phyloP scores from a whole-genome alignment of 805 yeast genomes.

The Candida pseudoglaebosa region DNA sequence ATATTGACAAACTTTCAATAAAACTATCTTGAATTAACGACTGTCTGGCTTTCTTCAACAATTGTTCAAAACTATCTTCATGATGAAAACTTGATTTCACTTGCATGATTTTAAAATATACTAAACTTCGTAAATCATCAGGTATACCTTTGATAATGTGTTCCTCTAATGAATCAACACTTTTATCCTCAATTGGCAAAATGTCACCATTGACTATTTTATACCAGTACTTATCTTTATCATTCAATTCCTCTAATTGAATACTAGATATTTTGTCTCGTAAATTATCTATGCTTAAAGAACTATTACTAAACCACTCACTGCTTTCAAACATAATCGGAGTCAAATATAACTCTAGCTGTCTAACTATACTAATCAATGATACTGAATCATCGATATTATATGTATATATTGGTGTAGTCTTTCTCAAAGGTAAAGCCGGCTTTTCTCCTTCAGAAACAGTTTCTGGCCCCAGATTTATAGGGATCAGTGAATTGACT shows the following conservation, averaged over 20 bases:
- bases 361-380: conserved; percentile 20
- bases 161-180: conserved; percentile 15
- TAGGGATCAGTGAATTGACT: too few relatives aligned
- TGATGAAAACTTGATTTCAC: conserved; percentile 24
- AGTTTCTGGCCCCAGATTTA: neutral
- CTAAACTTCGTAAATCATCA: conserved; percentile 21
- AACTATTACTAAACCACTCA: conserved; percentile 18
- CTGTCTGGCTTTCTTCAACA: conserved; percentile 24
- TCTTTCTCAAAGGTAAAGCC: neutral
- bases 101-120: conserved; percentile 30
- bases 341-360: conserved; percentile 20
- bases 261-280: conserved; percentile 6
- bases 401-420: conserved; percentile 6
- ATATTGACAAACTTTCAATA: conserved; percentile 16
- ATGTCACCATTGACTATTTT: conserved; percentile 7
- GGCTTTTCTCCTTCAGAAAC: neutral
- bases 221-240: conserved; percentile 9
- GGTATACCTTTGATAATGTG: conserved; percentile 30
- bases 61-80: conserved; percentile 25
- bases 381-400: conserved; percentile 18
- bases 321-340: conserved; percentile 25
- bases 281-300: conserved; percentile 8
- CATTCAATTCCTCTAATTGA: neutral
- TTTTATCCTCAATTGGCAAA: conserved; percentile 5
- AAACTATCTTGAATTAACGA: conserved; percentile 10